Base-by-base conservation (phyloP, 768 basidiomycete genomes). In the Pisolithus albus region DNA sequence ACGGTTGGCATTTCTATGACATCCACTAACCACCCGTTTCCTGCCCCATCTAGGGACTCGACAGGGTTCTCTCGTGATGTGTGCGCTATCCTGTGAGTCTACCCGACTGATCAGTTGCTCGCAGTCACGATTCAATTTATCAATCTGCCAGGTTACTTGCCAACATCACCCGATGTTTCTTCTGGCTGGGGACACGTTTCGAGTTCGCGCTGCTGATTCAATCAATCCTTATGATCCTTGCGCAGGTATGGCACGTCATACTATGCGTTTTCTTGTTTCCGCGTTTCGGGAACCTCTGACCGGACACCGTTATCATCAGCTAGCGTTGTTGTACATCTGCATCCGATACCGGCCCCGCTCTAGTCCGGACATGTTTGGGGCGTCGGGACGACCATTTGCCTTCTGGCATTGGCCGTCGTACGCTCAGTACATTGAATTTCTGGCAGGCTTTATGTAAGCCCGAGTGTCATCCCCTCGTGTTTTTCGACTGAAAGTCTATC, bases 381-480 rank as follows among this genome's bases (percentile, higher is more conserved):
- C 71, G 7, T 88, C 87, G 5, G 67, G 75, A 19, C 78, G 90
- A 30, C 86, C 82, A 2, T 71, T 87, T 51, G 77, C 80, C 0
- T 91, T 92, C 68, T 92, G 90, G 90, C 88, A 92, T 60, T 92
- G 90, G 90, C 68, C 75, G 45, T 77, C 72, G 3, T 92, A 91
- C 63, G 69, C 77, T 2, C 86, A 88, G 60, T 84, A 92, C 63
- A 74, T 92, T 47, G 90, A 92, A 61, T 91, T 88, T 67, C 73
- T 92, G 47, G 86, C 86, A 8, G 85, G 80, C 8, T 74, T 86
- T 52, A 84, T 92, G 90, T 90, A 49, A 64, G 59, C 30, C 19
- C 13, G 9, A 4, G 7, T n/a, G 41, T 36, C 7, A 36, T 53
- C 15, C 53, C 41, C 55, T 24, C 47, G 7, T 50, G 30, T 52